Evolutionary conservation across 1,284 basidiomycete species (phyloP), one percentile per base, ranked within the genome.

Genomic region (Melampsora larici-populina): DNA sequence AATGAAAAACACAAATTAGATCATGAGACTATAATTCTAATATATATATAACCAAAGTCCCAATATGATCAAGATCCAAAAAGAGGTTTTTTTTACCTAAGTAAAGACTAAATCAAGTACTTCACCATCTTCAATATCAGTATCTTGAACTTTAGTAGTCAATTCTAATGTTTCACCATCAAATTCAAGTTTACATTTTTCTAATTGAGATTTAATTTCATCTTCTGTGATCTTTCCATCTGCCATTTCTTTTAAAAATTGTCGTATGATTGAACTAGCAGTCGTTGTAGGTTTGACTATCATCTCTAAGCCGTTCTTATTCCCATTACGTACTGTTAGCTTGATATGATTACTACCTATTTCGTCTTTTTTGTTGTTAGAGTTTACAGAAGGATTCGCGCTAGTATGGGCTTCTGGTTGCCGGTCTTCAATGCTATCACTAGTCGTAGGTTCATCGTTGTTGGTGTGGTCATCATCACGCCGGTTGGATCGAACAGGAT

Each of bases 91-190:
- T 46, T 46, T 60, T 75, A n/a, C n/a, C n/a, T 24, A 75, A 26
- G 40, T 24, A 36, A 75, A 67, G 29, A 51, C 21, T 15, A 75
- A 40, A 66, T 75, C 72, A 24, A 75, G n/a, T 15, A 75, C 51
- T 33, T 67, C 72, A 21, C 58, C 63, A 58, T 75, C 49, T 40
- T 49, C 46, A 26, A 75, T 49, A 21, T 66, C 72, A 67, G 31
- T 46, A 17, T 75, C 72, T 21, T 49, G 18, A n/a, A 75, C 33
- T 7, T 26, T 67, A 18, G 63, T 66, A 36, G 46, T 49, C 36
- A 67, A 46, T 1, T 49, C 48, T 7, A 75, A 29, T 8, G 67
- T 48, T 51, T 75, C 15, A 24, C 72, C 72, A 55, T 75, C 72
- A 43, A 75, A 75, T 31, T 40, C 21, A 43, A 75, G 49, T 24